phyloP scores from a whole-genome alignment of 129 eudicot species.

The Arctium lappa region DNA sequence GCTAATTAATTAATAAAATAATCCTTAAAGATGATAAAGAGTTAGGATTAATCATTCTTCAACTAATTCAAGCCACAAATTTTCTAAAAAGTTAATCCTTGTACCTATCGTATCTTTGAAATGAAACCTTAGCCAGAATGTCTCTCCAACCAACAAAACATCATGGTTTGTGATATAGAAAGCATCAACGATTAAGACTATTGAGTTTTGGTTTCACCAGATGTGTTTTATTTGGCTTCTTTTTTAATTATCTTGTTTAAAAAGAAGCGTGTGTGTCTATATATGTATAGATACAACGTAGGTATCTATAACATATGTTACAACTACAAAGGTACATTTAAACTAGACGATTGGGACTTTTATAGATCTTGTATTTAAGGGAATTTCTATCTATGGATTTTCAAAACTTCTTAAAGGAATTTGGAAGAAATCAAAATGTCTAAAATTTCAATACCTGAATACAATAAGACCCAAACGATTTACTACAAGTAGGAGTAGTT shows the following conservation, averaged over 20 bases:
- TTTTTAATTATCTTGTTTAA: neutral
- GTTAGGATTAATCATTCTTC: conserved; percentile 3
- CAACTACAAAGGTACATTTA: too few relatives aligned
- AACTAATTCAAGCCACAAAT: conserved; percentile 24
- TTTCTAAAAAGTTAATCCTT: conserved; percentile 6
- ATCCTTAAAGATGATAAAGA: conserved; percentile 17
- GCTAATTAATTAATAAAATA: conserved; percentile 11
- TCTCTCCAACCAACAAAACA: conserved; percentile 19
- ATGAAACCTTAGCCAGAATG: neutral
- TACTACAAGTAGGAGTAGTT: neutral
- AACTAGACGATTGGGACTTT: neutral
- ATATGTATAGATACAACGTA: neutral
- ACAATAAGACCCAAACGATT: too few relatives aligned
- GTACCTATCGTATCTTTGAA: conserved; percentile 16
- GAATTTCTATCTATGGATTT: neutral
- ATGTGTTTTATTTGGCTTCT: neutral
- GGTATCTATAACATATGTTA: neutral
- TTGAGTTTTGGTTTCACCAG: neutral
- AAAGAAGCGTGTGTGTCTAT: neutral
- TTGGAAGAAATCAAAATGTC: too few relatives aligned
- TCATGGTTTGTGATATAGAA: conserved; percentile 7
- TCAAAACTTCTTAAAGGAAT: too few relatives aligned
- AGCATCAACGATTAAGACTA: neutral
- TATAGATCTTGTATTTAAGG: neutral
- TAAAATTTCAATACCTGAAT: too few relatives aligned